Evolutionary conservation across 108 stramenopile genomes (phyloP).

Genomic region (Cyclostephanos tholiformis): DNA sequence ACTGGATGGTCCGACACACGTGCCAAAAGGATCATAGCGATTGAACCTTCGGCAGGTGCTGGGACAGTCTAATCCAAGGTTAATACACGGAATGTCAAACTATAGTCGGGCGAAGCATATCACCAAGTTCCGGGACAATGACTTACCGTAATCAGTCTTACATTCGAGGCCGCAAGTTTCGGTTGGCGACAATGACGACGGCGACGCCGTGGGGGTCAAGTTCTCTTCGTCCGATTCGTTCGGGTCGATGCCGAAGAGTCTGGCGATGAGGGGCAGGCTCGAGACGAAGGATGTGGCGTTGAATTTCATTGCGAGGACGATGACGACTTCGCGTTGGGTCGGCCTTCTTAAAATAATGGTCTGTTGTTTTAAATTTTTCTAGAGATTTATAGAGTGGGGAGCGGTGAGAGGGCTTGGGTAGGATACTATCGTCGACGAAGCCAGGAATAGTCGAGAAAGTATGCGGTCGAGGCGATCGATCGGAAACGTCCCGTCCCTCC

Average conservation of each 20-base stretch:
- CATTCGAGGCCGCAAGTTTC: background rate
- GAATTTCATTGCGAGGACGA: background rate
- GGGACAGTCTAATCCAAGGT: background rate
- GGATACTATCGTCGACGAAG: too few species aligned
- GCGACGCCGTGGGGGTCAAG: background rate
- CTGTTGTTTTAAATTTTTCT: too few species aligned
- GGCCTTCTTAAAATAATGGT: too few species aligned
- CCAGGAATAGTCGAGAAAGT: too few species aligned
- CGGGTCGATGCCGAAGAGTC: background rate
- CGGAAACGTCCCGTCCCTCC: too few species aligned
- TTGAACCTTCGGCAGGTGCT: background rate
- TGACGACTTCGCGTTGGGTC: too few species aligned
- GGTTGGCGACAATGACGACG: background rate
- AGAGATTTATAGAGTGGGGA: too few species aligned
- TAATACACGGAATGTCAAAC: too few species aligned
- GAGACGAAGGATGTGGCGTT: background rate
- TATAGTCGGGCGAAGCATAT: too few species aligned
- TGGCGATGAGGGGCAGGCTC: background rate
- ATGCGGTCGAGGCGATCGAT: too few species aligned
- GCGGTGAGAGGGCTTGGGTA: too few species aligned
- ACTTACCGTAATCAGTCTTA: background rate
- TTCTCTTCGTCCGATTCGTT: background rate
- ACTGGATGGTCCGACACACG: background rate
- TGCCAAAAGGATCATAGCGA: background rate
- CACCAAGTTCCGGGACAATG: background rate